phyloP scores from a whole-genome alignment of 1,139 yeast species.

The Yamadazyma taylorii region DNA sequence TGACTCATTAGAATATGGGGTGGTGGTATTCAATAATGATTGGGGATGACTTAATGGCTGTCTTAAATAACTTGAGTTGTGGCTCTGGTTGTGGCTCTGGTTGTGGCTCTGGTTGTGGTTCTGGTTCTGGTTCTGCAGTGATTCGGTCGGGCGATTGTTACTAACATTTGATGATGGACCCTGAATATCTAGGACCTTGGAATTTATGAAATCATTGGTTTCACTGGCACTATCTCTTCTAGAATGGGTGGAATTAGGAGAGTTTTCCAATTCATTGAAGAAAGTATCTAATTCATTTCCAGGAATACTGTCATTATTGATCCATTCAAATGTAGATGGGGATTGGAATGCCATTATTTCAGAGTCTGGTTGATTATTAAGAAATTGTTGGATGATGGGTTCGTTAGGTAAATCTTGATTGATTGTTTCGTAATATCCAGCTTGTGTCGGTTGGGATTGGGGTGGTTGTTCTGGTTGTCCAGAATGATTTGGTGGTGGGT shows the following conservation, averaged over 20 bases:
- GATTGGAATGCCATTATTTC: constrained; percentile 6
- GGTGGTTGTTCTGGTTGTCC: neutral
- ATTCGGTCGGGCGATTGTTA: too few relatives aligned
- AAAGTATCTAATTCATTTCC: constrained; percentile 24
- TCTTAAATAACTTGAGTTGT: neutral
- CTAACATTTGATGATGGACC: too few relatives aligned
- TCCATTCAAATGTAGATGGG: constrained; percentile 33
- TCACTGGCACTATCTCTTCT: constrained; percentile 16
- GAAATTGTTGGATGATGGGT: constrained; percentile 6
- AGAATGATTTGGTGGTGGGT: too few relatives aligned
- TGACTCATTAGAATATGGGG: constrained; percentile 12
- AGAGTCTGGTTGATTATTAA: constrained; percentile 2
- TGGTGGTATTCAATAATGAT: constrained; percentile 3
- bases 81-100: too few relatives aligned
- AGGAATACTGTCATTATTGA: constrained; percentile 5
- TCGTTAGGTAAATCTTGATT: constrained; percentile 1
- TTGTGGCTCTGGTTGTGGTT: too few relatives aligned
- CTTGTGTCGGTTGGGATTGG: neutral
- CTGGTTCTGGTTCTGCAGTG: too few relatives aligned
- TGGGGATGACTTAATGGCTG: neutral
- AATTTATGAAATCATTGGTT: neutral
- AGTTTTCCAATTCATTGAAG: constrained; percentile 42
- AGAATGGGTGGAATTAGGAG: constrained; percentile 24
- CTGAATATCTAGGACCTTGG: neutral
- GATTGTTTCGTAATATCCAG: neutral